These are phyloP conservation scores for Rhizomucor miehei DNA, from an alignment of 371 early-diverging fungal species.

Conservation along the genomic window DNA sequence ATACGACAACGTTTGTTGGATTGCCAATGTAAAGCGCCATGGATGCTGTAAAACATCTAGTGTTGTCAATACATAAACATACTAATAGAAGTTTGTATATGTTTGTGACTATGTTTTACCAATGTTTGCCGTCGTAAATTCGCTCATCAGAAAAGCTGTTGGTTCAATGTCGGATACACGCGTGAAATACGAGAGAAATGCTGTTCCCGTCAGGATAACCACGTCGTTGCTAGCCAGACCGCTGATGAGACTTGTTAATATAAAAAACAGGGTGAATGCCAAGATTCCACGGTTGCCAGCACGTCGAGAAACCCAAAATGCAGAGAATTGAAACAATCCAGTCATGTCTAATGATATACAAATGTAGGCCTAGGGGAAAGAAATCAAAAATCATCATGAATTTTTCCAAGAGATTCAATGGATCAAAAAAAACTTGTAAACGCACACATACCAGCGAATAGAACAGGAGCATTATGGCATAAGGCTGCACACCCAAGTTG, in stretches of 20 bases:
- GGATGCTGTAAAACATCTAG: constrained; percentile 63
- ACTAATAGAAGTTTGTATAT: too few species aligned
- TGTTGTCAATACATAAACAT: background rate
- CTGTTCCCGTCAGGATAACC: constrained; percentile 76
- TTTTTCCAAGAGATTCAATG: too few species aligned
- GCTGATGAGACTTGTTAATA: constrained; percentile 70
- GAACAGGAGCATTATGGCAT: constrained; percentile 73
- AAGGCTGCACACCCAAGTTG: constrained; percentile 65
- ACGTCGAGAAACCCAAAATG: constrained; percentile 62
- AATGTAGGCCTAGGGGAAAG: constrained; percentile 69
- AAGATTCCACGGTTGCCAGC: constrained; percentile 57
- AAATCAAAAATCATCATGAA: too few species aligned
- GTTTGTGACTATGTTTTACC: too few species aligned
- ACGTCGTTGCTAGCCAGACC: constrained; percentile 81
- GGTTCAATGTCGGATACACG: constrained; percentile 59
- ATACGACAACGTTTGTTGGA: constrained; percentile 81
- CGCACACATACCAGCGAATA: constrained; percentile 58
- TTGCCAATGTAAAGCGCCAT: constrained; percentile 86
- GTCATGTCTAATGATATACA: constrained; percentile 84
- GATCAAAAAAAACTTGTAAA: background rate
- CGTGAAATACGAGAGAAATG: constrained; percentile 72
- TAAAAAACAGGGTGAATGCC: constrained; percentile 66
- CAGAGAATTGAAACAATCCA: constrained; percentile 68
- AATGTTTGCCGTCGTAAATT: constrained; percentile 71
- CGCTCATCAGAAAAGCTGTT: constrained; percentile 67